Evolutionary conservation across 2,329 filamentous ascomycete species (phyloP).

Genomic region (Fusarium sp.): DNA sequence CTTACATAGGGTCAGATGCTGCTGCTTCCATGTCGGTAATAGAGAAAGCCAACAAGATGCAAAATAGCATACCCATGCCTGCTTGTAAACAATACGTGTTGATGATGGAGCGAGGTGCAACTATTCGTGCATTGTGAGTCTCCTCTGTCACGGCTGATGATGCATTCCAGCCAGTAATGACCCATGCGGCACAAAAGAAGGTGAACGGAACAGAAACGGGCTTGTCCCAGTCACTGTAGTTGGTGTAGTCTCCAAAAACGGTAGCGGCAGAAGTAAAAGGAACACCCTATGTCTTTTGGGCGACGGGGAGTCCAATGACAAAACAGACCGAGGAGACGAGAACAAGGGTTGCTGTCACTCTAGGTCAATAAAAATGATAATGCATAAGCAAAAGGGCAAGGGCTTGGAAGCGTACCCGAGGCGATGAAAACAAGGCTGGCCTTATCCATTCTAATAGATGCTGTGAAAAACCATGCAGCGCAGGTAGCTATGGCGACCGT

Average conservation of each 20-base stretch:
- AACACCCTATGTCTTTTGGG: not conserved
- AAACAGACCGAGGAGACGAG: not conserved
- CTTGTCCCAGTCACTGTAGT: not conserved
- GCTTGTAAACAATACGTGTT: not conserved
- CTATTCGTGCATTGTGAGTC: not conserved
- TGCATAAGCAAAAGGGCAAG: not conserved
- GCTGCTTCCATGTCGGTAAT: not conserved
- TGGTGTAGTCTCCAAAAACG: not conserved
- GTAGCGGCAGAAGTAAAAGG: not conserved
- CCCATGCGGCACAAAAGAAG: not conserved
- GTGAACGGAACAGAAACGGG: not conserved
- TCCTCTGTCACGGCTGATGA: not conserved
- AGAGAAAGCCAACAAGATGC: not conserved
- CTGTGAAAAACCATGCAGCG: not conserved
- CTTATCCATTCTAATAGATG: not conserved
- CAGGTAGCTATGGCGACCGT: not conserved
- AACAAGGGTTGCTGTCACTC: not conserved
- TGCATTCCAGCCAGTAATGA: not conserved
- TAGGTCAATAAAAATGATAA: not conserved
- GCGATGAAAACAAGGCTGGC: not conserved
- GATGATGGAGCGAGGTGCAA: not conserved
- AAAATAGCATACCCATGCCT: not conserved
- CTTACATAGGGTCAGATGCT: not conserved
- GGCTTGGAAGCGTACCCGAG: not conserved
- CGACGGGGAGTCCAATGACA: not conserved